These are phyloP conservation scores for Sporisorium iseilematis-ciliati DNA, from an alignment of 1,284 basidiomycete species.

Conservation along the genomic window DNA sequence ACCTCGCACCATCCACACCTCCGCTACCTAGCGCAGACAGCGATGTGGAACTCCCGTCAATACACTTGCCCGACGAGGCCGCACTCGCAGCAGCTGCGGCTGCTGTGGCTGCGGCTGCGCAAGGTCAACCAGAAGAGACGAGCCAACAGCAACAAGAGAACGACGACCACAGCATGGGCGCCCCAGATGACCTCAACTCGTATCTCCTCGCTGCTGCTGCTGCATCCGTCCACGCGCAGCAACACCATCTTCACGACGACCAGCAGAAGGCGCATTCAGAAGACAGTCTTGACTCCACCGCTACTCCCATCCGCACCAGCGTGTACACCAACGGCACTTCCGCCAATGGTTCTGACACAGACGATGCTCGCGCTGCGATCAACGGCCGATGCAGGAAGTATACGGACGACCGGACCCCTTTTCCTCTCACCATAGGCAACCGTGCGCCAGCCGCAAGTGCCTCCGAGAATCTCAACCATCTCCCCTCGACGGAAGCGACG, in stretches of 20 bases:
- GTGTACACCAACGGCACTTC: slow-evolving; percentile 28
- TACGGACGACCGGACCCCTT: slow-evolving; percentile 32
- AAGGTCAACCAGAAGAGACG: slow-evolving; percentile 2
- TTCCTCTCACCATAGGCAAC: slow-evolving; percentile 35
- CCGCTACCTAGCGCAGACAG: slow-evolving; percentile 7
- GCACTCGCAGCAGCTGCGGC: slow-evolving; percentile 48
- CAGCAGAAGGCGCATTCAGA: slow-evolving; percentile 8
- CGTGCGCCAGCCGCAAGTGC: slow-evolving; percentile 18
- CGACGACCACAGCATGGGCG: background rate
- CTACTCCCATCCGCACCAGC: slow-evolving; percentile 19
- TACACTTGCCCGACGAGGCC: slow-evolving; percentile 37
- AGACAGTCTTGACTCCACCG: slow-evolving; percentile 20
- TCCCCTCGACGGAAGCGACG: slow-evolving; percentile 20
- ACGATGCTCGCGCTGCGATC: slow-evolving; percentile 23
- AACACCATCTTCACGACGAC: slow-evolving; percentile 21
- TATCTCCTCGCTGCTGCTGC: slow-evolving; percentile 54
- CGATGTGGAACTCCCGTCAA: slow-evolving; percentile 13
- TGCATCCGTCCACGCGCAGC: slow-evolving; percentile 50
- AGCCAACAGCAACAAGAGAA: slow-evolving; percentile 6
- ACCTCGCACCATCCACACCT: slow-evolving; percentile 4
- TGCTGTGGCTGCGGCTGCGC: slow-evolving; percentile 47
- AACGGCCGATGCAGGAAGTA: slow-evolving; percentile 33
- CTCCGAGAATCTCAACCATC: background rate
- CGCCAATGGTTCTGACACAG: slow-evolving; percentile 26
- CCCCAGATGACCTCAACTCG: slow-evolving; percentile 36